phyloP scores from a whole-genome alignment of 176 grass and related monocot species.

The Triticum turgidum region DNA sequence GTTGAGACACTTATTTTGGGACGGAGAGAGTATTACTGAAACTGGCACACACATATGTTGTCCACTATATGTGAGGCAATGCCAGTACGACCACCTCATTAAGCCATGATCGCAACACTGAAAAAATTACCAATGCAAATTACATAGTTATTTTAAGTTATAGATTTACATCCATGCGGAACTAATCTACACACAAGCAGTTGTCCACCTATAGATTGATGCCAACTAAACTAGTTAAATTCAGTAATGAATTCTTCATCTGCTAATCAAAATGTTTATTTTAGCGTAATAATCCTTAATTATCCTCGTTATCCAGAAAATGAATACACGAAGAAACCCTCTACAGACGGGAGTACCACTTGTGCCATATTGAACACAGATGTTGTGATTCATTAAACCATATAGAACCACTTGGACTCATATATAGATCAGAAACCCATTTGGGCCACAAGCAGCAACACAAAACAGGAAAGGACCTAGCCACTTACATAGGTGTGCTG shows the following conservation, averaged over 20 bases:
- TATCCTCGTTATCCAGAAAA: not conserved
- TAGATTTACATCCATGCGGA: not conserved
- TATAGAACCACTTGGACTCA: not conserved
- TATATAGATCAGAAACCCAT: not conserved
- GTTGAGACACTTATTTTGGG: too few species aligned
- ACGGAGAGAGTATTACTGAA: constrained; percentile 2
- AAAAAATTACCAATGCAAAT: not conserved
- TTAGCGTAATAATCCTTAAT: not conserved
- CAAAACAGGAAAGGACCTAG: not conserved
- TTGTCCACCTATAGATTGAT: not conserved
- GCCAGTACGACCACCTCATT: not conserved
- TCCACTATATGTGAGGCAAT: constrained; percentile 3
- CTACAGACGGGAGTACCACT: not conserved
- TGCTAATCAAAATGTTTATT: constrained; percentile 1
- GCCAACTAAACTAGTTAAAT: not conserved
- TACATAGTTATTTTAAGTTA: not conserved
- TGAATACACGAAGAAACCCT: not conserved
- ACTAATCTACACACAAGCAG: not conserved
- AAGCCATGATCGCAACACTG: not conserved
- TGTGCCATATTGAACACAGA: not conserved
- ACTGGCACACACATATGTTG: not conserved
- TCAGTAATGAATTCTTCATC: not conserved
- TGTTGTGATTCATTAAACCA: not conserved
- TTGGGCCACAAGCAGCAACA: constrained; percentile 4
- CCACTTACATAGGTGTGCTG: not conserved